Evolutionary conservation across 805 yeast species (phyloP).

Genomic region (Saccharomycopsis schoenii): DNA sequence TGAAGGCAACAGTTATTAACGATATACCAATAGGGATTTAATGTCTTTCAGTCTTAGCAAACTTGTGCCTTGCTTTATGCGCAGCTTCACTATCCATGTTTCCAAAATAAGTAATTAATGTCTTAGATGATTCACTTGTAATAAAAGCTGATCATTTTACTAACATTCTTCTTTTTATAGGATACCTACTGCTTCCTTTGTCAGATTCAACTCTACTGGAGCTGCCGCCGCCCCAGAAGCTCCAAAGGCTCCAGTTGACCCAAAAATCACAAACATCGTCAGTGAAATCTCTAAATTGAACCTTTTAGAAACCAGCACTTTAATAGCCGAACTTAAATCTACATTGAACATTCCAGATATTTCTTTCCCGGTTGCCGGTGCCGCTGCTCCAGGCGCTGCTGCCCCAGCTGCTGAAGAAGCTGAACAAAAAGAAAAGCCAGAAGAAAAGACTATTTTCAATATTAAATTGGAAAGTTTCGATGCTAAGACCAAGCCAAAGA

Average conservation of each 20-base stretch:
- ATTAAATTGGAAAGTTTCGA: slow-evolving; percentile 90
- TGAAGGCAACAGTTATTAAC: too few species aligned
- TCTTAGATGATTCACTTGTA: background rate
- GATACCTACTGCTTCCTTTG: slow-evolving; percentile 13
- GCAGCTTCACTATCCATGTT: too few species aligned
- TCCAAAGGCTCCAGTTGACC: slow-evolving; percentile 53
- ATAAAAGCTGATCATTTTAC: background rate
- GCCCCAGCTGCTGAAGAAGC: slow-evolving; percentile 65
- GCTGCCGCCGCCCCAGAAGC: slow-evolving; percentile 30
- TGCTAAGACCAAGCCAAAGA: slow-evolving; percentile 91
- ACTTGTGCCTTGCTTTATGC: too few species aligned
- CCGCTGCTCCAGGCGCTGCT: slow-evolving; percentile 45
- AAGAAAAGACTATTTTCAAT: slow-evolving; percentile 89
- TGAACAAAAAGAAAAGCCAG: slow-evolving; percentile 64
- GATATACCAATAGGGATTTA: too few species aligned
- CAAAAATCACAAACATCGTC: slow-evolving; percentile 80
- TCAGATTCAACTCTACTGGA: slow-evolving; percentile 44
- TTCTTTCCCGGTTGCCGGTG: slow-evolving; percentile 66
- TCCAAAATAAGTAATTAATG: background rate
- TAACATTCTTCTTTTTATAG: background rate
- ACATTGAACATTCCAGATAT: slow-evolving; percentile 91
- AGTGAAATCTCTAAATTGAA: slow-evolving; percentile 85
- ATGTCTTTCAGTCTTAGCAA: too few species aligned
- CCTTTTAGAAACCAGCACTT: slow-evolving; percentile 84
- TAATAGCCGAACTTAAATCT: slow-evolving; percentile 69